A percentile compares a stretch with the other conserved stretches of the same genome.
phyloP scores from a whole-genome alignment of 2,329 filamentous ascomycete genomes.

The Aspergillus sp. region DNA sequence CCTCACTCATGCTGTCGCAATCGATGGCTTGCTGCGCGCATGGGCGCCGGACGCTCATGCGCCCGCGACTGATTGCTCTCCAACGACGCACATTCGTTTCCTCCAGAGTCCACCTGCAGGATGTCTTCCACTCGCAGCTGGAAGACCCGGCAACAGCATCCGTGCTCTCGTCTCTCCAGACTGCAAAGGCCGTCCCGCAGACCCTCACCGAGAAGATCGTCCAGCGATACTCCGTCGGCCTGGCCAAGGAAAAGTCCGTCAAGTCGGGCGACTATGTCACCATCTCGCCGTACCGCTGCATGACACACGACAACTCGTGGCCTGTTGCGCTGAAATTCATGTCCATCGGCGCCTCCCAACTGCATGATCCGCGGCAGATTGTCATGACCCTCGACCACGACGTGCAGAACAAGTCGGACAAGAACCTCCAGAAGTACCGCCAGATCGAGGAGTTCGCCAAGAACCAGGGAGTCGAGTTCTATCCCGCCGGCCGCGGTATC shows the following conservation, averaged over 20 bases:
- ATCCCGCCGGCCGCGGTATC: slow-evolving; percentile 67
- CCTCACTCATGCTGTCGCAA: slow-evolving; percentile 10
- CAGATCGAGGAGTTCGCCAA: slow-evolving; percentile 75
- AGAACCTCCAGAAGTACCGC: slow-evolving; percentile 73
- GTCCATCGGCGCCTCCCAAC: slow-evolving; percentile 66
- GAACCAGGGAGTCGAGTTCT: slow-evolving; percentile 68
- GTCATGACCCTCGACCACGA: slow-evolving; percentile 84
- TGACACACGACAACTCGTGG: slow-evolving; percentile 82
- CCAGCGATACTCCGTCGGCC: slow-evolving; percentile 67
- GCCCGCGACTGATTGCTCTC: slow-evolving; percentile 14
- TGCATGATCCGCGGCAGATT: slow-evolving; percentile 63
- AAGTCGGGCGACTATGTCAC: slow-evolving; percentile 75
- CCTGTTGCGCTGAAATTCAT: slow-evolving; percentile 71
- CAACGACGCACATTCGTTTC: slow-evolving; percentile 23
- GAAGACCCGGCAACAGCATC: slow-evolving; percentile 55
- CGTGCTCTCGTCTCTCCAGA: slow-evolving; percentile 65
- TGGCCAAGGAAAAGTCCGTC: slow-evolving; percentile 66
- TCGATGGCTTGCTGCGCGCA: slow-evolving; percentile 11
- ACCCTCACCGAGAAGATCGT: slow-evolving; percentile 91
- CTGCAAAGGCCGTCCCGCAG: slow-evolving; percentile 48
- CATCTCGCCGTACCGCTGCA: slow-evolving; percentile 60
- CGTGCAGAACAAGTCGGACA: slow-evolving; percentile 69
- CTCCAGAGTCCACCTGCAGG: slow-evolving; percentile 26
- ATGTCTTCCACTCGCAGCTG: slow-evolving; percentile 56
- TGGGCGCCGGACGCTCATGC: slow-evolving; percentile 15